Evolutionary conservation across 169 alveolate genomes (phyloP).

Genomic region (Ichthyophthirius multifiliis): DNA sequence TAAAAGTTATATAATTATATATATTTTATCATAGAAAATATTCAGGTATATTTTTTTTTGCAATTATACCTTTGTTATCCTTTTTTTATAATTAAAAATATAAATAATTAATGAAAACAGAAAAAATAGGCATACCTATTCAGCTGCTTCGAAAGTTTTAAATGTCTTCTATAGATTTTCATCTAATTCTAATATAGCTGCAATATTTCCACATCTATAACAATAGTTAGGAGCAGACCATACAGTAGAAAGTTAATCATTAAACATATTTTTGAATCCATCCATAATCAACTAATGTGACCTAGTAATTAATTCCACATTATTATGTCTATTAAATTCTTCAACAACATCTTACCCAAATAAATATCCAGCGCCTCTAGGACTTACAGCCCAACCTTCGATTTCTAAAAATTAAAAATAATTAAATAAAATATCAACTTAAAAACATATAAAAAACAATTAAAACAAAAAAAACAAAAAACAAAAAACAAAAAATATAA

Average conservation of each 20-base stretch:
- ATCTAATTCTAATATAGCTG: conserved; percentile 90
- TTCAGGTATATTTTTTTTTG: conserved; percentile 65
- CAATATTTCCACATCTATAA: conserved; percentile 78
- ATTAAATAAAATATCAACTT: not conserved
- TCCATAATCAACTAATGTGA: conserved; percentile 99
- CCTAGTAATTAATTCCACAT: conserved; percentile 96
- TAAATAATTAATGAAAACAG: not conserved
- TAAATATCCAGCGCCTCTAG: conserved; percentile 99
- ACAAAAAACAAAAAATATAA: too few relatives aligned
- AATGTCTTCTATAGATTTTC: conserved; percentile 82
- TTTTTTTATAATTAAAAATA: not conserved
- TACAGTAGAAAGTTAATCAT: conserved; percentile 69
- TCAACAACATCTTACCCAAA: conserved; percentile 98
- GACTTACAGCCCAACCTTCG: conserved; percentile 98
- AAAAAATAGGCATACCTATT: not conserved
- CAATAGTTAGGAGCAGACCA: conserved; percentile 87
- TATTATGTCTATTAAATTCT: conserved; percentile 94
- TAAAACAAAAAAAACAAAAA: not conserved
- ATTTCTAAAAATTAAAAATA: conserved; percentile 67
- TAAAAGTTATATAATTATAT: not conserved
- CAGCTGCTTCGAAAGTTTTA: conserved; percentile 85
- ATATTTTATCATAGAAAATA: conserved; percentile 49
- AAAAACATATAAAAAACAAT: not conserved
- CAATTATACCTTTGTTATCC: conserved; percentile 61
- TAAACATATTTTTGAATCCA: conserved; percentile 96